These are phyloP conservation scores for Aureobasidium vineae DNA, from an alignment of 2,329 filamentous ascomycete genomes.

Conservation along the genomic window DNA sequence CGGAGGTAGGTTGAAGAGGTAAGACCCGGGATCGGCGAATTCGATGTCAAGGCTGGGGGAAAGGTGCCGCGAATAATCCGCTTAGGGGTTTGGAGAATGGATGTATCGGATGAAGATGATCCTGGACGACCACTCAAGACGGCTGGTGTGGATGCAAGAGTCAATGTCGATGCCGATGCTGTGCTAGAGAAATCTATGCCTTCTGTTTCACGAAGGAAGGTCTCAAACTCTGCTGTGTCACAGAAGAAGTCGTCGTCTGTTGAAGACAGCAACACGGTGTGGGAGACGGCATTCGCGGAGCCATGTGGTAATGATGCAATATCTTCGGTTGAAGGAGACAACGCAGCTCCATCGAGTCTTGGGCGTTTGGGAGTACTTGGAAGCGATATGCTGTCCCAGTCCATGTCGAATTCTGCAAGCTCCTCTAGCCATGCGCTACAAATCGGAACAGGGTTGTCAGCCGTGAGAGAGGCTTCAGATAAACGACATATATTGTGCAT, in stretches of 20 bases:
- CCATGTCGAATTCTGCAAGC: slow-evolving; percentile 13
- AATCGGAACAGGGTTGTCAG: not conserved
- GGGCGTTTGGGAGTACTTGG: not conserved
- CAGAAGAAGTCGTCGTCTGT: slow-evolving; percentile 3
- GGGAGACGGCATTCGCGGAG: not conserved
- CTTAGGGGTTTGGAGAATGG: slow-evolving; percentile 27
- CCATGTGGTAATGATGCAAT: not conserved
- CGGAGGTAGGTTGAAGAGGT: slow-evolving; percentile 51
- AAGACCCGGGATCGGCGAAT: slow-evolving; percentile 55
- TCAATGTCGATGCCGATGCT: not conserved
- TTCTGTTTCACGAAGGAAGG: slow-evolving; percentile 5
- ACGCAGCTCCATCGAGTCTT: not conserved
- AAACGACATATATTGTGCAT: not conserved
- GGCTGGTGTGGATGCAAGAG: not conserved
- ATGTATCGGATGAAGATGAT: not conserved
- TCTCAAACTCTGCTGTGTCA: not conserved
- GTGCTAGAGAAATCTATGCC: slow-evolving; percentile 1
- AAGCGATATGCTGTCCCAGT: slow-evolving; percentile 14
- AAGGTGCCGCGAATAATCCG: slow-evolving; percentile 56
- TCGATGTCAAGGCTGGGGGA: slow-evolving; percentile 50
- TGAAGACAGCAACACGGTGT: not conserved
- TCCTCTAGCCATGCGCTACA: slow-evolving; percentile 18
- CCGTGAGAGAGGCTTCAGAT: not conserved
- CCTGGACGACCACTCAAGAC: not conserved
- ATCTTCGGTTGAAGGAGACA: slow-evolving; percentile 9